phyloP scores from a whole-genome alignment of 805 yeast genomes.

The Hanseniaspora guilliermondii region DNA sequence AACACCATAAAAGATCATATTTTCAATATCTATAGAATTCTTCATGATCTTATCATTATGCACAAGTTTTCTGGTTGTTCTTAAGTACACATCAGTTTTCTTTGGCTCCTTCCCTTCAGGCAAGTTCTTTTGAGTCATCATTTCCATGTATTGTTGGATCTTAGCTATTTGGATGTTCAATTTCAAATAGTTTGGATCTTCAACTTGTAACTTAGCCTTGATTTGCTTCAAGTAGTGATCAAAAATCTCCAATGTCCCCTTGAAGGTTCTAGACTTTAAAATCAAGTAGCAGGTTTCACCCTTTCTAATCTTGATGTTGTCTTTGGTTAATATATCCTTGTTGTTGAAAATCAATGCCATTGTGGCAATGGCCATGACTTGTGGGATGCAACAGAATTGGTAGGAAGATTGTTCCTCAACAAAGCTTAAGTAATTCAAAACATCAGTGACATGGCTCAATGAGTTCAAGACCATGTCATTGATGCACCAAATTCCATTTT shows the following conservation, averaged over 20 bases:
- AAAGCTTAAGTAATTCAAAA: slow-evolving; percentile 58
- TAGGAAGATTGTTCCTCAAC: slow-evolving; percentile 72
- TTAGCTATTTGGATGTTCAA: slow-evolving; percentile 79
- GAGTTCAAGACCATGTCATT: slow-evolving; percentile 73
- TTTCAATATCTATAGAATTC: slow-evolving; percentile 21
- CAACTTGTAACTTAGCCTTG: slow-evolving; percentile 64
- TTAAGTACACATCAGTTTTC: slow-evolving; percentile 28
- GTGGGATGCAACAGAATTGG: slow-evolving; percentile 94
- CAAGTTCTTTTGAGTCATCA: slow-evolving; percentile 51
- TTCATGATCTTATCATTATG: slow-evolving; percentile 28
- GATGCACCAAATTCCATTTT: slow-evolving; percentile 59
- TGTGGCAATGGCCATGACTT: slow-evolving; percentile 97
- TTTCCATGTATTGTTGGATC: slow-evolving; percentile 77
- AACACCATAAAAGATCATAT: slow-evolving; percentile 22
- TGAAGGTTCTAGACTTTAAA: slow-evolving; percentile 57
- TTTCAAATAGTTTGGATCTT: slow-evolving; percentile 74
- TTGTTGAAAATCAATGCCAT: slow-evolving; percentile 76
- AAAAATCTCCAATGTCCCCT: slow-evolving; percentile 67
- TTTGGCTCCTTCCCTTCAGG: slow-evolving; percentile 42
- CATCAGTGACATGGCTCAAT: slow-evolving; percentile 63
- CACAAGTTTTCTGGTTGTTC: slow-evolving; percentile 33
- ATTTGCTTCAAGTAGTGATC: slow-evolving; percentile 59
- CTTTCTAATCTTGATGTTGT: slow-evolving; percentile 79
- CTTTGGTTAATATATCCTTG: slow-evolving; percentile 48
- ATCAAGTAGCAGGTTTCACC: slow-evolving; percentile 75